These are phyloP conservation scores for Sisymbrium altissimum DNA, from an alignment of 345 rosid genomes.

Conservation along the genomic window DNA sequence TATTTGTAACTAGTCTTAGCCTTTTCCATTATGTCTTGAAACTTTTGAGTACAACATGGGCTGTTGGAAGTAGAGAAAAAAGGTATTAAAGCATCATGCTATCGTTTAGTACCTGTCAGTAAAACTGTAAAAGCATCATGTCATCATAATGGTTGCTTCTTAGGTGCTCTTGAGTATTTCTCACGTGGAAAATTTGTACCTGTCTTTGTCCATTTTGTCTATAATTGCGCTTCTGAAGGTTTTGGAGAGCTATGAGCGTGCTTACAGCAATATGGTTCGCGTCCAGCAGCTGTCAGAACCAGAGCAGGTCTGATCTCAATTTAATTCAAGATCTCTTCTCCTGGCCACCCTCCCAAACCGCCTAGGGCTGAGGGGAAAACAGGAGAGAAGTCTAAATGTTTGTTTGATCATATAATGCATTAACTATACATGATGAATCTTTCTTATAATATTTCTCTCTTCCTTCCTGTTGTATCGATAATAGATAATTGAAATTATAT, in stretches of 20 bases:
- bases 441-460: constrained; percentile 26
- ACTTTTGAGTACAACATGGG: constrained; percentile 9
- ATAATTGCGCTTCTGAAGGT: constrained; percentile 51
- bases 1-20: constrained; percentile 12
- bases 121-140: constrained; percentile 1
- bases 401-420: constrained; percentile 23
- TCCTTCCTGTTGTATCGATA: constrained; percentile 6
- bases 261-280: constrained; percentile 94
- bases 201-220: constrained; percentile 5
- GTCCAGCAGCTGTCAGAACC: constrained; percentile 97
- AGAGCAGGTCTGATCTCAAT: constrained; percentile 69
- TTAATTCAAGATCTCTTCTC: constrained; percentile 14
- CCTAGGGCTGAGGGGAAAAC: not conserved
- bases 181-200: constrained; percentile 6
- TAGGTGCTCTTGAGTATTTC: constrained; percentile 11
- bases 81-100: not conserved
- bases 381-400: constrained; percentile 7
- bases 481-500: constrained; percentile 93
- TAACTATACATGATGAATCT: constrained; percentile 9
- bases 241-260: constrained; percentile 97
- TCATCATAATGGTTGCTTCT: constrained; percentile 5
- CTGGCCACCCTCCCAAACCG: constrained; percentile 3
- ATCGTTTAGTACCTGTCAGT: constrained; percentile 5
- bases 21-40: constrained; percentile 5
- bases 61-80: not conserved